Base-by-base conservation (phyloP, 2,329 filamentous ascomycete genomes). In the Colletotrichum filicis region DNA sequence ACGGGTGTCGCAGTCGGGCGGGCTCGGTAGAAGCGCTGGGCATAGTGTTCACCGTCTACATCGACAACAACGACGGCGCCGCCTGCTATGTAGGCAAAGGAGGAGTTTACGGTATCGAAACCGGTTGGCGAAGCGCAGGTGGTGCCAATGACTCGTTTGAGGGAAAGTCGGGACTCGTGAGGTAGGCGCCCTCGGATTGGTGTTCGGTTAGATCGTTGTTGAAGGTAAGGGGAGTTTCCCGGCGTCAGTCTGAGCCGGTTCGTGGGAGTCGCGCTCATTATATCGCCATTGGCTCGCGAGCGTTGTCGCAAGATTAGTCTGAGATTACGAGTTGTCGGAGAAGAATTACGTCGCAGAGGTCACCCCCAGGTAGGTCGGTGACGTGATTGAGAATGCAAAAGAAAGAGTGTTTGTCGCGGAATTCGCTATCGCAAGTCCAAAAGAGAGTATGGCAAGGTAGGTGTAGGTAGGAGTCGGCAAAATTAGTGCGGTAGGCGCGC, bases 11-110 rank as follows among this genome's bases (percentile, higher is more conserved):
- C 93, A 26, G 92, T 91, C 12, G 95, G 95, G 37, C 94, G 91
- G 53, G 96, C 97, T 79, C 95, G 91, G 85, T 94, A 98, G 85
- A 98, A 98, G 73, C 95, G 92, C 81, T 98, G 96, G 1, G 89
- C 89, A 78, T 89, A 90, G 63, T 86, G 82, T 79, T 93, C 87
- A 64, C 91, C 90, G 75, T 94, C 90, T 65, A 98, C 87, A 76
- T 94, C 92, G 8, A 95, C 94, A 22, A 98, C 90, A 0, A 99
- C 94, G n/a, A 95, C 96, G 56, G 96, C 95, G 11, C 95, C 97
- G 68, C 97, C 97, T 9, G 97, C 96, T 75, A 95, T 95, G 81
- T 97, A 97, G 68, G 95, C 95, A 82, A 98, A 98, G 63, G 89
- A 92, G 14, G 92, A 90, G 53, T 92, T 87, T 73, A 96, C 91